Evolutionary conservation across 2,329 filamentous ascomycete genomes (phyloP).

Genomic region (Hirsutella rhossiliensis): DNA sequence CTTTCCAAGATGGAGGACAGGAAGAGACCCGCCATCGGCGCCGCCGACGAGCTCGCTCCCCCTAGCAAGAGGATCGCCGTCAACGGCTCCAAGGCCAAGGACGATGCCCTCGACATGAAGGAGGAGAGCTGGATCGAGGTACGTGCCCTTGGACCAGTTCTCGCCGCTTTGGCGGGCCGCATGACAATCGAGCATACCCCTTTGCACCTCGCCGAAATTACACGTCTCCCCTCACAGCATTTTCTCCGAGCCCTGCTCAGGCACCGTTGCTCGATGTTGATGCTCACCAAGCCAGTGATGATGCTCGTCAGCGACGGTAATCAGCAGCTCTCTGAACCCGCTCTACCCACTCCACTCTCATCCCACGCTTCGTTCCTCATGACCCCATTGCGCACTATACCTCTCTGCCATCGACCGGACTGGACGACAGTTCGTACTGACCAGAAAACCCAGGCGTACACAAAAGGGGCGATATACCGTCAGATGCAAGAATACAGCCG

Average conservation of each 20-base stretch:
- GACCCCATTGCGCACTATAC: constrained; percentile 1
- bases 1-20: constrained; percentile 98
- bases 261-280: constrained; percentile 18
- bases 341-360: constrained; percentile 3
- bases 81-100: constrained; percentile 57
- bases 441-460: constrained; percentile 21
- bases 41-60: constrained; percentile 71
- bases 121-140: constrained; percentile 54
- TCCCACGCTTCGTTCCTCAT: constrained; percentile 5
- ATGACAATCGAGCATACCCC: constrained; percentile 1
- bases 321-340: constrained; percentile 12
- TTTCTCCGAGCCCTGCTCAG: constrained; percentile 6
- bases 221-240: not conserved
- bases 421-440: constrained; percentile 9
- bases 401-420: not conserved
- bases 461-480: constrained; percentile 88
- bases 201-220: not conserved
- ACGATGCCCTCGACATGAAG: constrained; percentile 41
- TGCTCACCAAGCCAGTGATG: constrained; percentile 25
- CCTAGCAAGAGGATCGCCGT: constrained; percentile 86
- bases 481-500: constrained; percentile 98
- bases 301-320: constrained; percentile 18
- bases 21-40: constrained; percentile 81
- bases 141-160: constrained; percentile 34
- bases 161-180: constrained; percentile 6